Evolutionary conservation across 352 stramenopile species (phyloP), one percentile per base, ranked within the genome.

Genomic region (Globisporangium paroecandrum): DNA sequence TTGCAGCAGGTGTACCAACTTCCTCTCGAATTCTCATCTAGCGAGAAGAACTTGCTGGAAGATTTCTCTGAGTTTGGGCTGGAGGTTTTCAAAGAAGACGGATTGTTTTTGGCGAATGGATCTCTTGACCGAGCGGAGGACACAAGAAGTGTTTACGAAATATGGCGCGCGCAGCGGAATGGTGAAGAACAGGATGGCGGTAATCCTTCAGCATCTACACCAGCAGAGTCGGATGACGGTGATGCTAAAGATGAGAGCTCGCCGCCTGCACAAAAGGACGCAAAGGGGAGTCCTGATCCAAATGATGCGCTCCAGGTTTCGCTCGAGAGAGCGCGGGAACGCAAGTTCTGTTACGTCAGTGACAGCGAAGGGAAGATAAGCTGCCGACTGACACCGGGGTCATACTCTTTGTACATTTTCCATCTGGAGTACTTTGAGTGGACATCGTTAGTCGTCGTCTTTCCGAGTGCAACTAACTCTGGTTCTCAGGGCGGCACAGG

Each of bases 391-490:
- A 65, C 76, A 8, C 78, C 83, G 2, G 83, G 83, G 0, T 89
- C 81, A 13, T 91, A 91, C 73, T 87, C 80, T 2, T 6, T 91
- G 5, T 89, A 91, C 46, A 75, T 91, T 0, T 90, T 89, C 65
- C 82, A 91, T 63, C 61, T 78, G n/a, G 82, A 90, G 32, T 89
- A 78, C 62, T 89, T 90, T 54, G 83, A 91, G 70, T 90, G 83
- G 81, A 91, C 77, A 1, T 91, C 81, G 8, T 65, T 86, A 15
- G 67, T 74, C 2, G 76, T 88, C 3, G 64, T 91, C 4, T 91
- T 86, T 38, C 80, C 83, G 6, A 81, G 72, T 1, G 72, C 79
- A 22, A 86, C 78, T 20, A 70, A 66, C 1, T 78, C 78, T 1
- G 79, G 81, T 0, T 60, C 82, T 3, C 84, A 75, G 49, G 77